Percentiles rank a stretch among this genome's conserved stretches.
phyloP scores from a whole-genome alignment of 2,329 filamentous ascomycete species.

The Aspergillus aculeatinus region DNA sequence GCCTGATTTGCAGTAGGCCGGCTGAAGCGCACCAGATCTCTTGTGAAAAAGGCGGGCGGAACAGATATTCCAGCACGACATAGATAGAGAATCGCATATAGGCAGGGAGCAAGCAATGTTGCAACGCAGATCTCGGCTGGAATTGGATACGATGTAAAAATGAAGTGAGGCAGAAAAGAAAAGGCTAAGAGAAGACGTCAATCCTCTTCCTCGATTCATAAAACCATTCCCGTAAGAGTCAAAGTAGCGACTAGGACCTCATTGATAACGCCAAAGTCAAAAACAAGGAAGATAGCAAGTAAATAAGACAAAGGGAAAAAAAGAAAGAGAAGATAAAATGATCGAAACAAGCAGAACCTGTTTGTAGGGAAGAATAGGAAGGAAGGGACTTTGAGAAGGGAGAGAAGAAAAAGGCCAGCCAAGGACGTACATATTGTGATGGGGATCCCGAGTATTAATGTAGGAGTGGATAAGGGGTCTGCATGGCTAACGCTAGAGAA shows the following conservation, averaged over 20 bases:
- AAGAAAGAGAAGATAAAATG: constrained; percentile 24
- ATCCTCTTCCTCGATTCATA: constrained; percentile 20
- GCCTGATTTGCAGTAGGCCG: neutral
- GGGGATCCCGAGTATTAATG: constrained; percentile 13
- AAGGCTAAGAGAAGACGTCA: constrained; percentile 9
- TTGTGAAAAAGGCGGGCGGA: neutral
- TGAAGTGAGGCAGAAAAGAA: constrained; percentile 4
- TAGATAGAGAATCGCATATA: neutral
- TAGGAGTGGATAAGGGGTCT: neutral
- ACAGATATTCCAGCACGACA: neutral
- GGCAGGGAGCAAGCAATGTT: neutral
- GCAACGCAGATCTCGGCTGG: neutral
- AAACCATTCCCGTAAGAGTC: constrained; percentile 18
- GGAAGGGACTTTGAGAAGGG: constrained; percentile 11
- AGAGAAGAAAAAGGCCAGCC: constrained; percentile 6
- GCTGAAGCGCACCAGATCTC: neutral
- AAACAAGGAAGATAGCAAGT: constrained; percentile 10
- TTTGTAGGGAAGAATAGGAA: constrained; percentile 13
- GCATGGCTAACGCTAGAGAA: constrained; percentile 18
- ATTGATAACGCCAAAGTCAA: constrained; percentile 15
- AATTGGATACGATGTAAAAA: neutral
- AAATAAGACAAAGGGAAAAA: constrained; percentile 14
- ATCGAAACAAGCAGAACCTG: constrained; percentile 15
- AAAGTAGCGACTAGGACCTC: constrained; percentile 13
- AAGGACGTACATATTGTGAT: constrained; percentile 8